Base-by-base conservation (phyloP, 805 yeast genomes). In the Yamadazyma insecticola region DNA sequence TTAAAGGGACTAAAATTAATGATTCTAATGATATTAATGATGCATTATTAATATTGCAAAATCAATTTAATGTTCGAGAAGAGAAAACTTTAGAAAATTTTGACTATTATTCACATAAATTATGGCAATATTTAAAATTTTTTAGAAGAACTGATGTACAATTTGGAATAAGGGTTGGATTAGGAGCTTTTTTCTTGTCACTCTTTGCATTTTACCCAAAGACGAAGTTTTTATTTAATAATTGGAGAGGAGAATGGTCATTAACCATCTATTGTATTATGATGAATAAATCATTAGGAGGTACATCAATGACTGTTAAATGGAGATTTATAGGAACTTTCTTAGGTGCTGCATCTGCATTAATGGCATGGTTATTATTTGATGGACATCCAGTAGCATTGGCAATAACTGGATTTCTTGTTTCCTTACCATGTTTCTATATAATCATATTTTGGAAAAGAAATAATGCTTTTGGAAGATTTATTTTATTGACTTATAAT, bases 161-260 rank as follows among this genome's bases (percentile, higher is more conserved):
- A 45, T 84, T 84, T 50, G 94, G 92, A 2, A 55, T 85, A 16
- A 60, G 90, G 26, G 94, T 84, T 10, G 92, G 88, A 0, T 47
- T 83, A 9, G 95, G 95, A 1, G 82, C 90, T 0, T 65, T 81
- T 32, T 58, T 72, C 4, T 57, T 85, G 17, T 77, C 88, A 0
- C 43, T 73, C 0, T 76, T 86, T 33, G 94, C 94, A 2, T 84
- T 76, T 44, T 47, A 74, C 16, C 78, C 79, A 2, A 48, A 51
- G 9, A 74, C 87, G 0, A 63, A 78, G 30, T 61, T 63, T 4
- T 39, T 50, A 1, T 86, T 84, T 45, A 68, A 60, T 28, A 67
- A 63, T 24, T 83, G 86, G 87, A 59, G 89, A 41, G 81, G 82
- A 11, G 95, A 85, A 51, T 85, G 95, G 95, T 78, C 87, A 0